phyloP scores from a whole-genome alignment of 2,329 filamentous ascomycete genomes.

The Aspergillus fumigatus region DNA sequence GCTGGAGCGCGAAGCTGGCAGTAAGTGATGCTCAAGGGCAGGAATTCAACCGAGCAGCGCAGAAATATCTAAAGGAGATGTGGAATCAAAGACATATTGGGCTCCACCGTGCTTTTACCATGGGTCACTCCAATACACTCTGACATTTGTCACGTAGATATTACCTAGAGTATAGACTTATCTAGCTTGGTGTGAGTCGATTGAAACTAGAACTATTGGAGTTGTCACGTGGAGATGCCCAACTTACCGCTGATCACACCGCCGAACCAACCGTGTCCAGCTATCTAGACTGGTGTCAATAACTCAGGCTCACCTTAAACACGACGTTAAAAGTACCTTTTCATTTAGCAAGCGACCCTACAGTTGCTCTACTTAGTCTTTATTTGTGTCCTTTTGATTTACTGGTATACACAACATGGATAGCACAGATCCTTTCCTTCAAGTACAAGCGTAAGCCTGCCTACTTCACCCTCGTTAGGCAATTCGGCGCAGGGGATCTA shows the following conservation, averaged over 20 bases:
- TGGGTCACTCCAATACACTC: conserved; percentile 15
- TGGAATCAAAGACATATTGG: conserved; percentile 23
- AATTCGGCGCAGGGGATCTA: not conserved
- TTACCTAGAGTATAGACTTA: not conserved
- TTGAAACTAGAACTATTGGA: not conserved
- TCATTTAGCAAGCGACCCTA: not conserved
- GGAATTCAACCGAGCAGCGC: conserved; percentile 21
- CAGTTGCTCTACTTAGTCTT: not conserved
- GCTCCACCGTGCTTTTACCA: conserved; percentile 18
- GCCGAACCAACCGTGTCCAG: conserved; percentile 4
- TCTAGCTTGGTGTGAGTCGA: not conserved
- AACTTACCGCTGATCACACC: conserved; percentile 2
- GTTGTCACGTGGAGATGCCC: not conserved
- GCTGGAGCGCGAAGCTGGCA: conserved; percentile 26
- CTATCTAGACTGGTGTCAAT: not conserved
- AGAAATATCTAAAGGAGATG: conserved; percentile 26
- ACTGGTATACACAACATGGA: conserved; percentile 22
- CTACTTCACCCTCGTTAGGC: not conserved
- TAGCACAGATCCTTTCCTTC: conserved; percentile 43
- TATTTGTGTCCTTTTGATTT: not conserved
- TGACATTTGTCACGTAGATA: not conserved
- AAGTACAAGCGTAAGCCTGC: conserved; percentile 42
- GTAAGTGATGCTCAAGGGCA: conserved; percentile 24
- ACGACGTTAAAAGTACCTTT: not conserved
- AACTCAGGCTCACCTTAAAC: not conserved